phyloP scores from a whole-genome alignment of 192 early-diverging fungal species.

The Coemansia sp. region DNA sequence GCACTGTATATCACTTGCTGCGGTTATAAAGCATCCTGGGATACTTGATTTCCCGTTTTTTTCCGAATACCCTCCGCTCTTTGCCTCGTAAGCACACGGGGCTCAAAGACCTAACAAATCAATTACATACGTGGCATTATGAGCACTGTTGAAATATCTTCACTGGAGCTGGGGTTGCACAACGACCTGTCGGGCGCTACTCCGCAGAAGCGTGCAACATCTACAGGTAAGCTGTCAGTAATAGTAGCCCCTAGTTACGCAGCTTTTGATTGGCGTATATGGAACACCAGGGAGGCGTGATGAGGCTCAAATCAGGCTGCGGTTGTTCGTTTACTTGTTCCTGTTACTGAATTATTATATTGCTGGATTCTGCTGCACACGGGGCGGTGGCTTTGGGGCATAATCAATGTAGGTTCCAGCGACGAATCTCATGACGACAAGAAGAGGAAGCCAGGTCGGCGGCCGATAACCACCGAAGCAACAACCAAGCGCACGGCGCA shows the following conservation, averaged over 20 bases:
- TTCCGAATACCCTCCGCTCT: background rate
- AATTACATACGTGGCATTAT: conserved; percentile 6
- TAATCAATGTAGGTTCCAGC: conserved; percentile 20
- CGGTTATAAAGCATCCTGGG: background rate
- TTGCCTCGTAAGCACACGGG: too few relatives aligned
- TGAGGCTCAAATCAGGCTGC: background rate
- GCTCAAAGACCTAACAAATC: too few relatives aligned
- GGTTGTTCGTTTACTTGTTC: background rate
- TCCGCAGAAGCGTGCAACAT: conserved; percentile 31
- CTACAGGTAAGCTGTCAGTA: conserved; percentile 15
- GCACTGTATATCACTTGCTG: background rate
- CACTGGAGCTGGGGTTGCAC: background rate
- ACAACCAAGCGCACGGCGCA: conserved; percentile 76
- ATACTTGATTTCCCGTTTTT: background rate
- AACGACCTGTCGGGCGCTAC: background rate
- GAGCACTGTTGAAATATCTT: conserved; percentile 23
- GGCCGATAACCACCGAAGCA: conserved; percentile 61
- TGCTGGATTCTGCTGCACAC: too few relatives aligned
- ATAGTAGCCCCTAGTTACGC: background rate
- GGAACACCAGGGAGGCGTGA: background rate
- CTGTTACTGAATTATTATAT: background rate
- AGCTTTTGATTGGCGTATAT: background rate
- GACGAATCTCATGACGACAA: conserved; percentile 51
- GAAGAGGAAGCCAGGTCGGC: conserved; percentile 62
- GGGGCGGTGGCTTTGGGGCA: background rate